Evolutionary conservation across 208 protist genomes (phyloP).

Genomic region (Phytomonas sp.): DNA sequence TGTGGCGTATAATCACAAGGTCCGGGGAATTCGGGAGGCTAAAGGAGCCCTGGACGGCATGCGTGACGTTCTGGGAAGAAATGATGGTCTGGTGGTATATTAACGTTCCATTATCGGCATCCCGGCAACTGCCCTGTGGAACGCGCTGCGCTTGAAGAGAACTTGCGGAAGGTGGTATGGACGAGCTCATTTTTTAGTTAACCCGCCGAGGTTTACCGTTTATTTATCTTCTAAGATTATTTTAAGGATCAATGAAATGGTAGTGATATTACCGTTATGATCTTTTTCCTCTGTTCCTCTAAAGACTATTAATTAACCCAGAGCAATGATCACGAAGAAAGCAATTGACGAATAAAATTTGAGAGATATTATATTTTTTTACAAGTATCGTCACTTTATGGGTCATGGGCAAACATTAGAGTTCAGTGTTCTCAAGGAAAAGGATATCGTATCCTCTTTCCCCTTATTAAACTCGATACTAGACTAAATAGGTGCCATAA

Average conservation of each 20-base stretch:
- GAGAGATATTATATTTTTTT: neutral
- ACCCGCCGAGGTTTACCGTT: neutral
- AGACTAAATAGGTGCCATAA: neutral
- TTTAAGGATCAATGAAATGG: slow-evolving; percentile 12
- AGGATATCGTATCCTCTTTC: neutral
- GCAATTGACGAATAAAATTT: neutral
- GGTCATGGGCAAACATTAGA: slow-evolving; percentile 6
- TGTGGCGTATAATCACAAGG: slow-evolving; percentile 58
- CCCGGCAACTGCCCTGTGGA: too few species aligned
- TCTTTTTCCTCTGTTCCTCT: slow-evolving; percentile 1
- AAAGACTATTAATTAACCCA: neutral
- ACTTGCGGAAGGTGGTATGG: neutral
- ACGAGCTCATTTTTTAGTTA: neutral
- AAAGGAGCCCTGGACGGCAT: slow-evolving; percentile 69
- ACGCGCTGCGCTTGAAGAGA: neutral
- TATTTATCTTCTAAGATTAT: neutral
- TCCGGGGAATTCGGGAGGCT: slow-evolving; percentile 58
- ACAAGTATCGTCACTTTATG: neutral
- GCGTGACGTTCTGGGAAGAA: slow-evolving; percentile 59
- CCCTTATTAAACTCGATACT: neutral
- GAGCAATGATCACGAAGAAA: neutral
- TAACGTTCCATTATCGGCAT: slow-evolving; percentile 28
- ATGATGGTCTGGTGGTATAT: slow-evolving; percentile 84
- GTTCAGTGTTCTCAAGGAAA: neutral
- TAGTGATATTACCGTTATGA: neutral